Evolutionary conservation across 345 rosid species (phyloP).

Genomic region (Nephelium lappaceum): DNA sequence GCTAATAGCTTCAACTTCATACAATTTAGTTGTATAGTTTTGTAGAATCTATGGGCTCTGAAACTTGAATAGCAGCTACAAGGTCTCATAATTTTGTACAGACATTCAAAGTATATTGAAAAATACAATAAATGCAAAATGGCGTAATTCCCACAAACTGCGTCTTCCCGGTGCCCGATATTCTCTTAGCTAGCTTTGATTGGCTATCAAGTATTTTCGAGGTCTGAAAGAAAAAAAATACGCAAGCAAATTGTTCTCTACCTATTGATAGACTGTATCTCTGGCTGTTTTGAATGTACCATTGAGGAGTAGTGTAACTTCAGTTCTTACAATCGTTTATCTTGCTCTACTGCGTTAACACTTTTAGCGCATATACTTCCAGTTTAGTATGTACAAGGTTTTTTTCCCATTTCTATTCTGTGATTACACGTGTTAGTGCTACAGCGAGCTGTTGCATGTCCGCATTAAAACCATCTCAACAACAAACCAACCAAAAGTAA

Average conservation of each 20-base stretch:
- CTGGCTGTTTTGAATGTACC: too few relatives aligned
- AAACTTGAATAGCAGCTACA: constrained; percentile 15
- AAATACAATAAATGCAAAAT: constrained; percentile 22
- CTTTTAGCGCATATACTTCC: background rate
- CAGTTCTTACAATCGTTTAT: too few relatives aligned
- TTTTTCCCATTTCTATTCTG: too few relatives aligned
- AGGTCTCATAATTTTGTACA: constrained; percentile 35
- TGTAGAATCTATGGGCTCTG: constrained; percentile 22
- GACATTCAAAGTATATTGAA: constrained; percentile 22
- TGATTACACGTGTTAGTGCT: too few relatives aligned
- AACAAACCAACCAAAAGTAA: too few relatives aligned
- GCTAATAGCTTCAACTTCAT: background rate
- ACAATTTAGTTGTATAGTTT: constrained; percentile 25
- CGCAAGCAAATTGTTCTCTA: background rate
- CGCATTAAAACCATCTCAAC: too few relatives aligned
- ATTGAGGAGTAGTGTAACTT: too few relatives aligned
- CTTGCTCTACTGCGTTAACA: background rate
- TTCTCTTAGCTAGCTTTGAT: background rate
- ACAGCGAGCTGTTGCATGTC: too few relatives aligned
- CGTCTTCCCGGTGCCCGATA: background rate
- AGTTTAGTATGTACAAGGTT: background rate
- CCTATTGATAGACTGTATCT: too few relatives aligned
- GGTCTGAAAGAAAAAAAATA: background rate
- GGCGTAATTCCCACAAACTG: background rate
- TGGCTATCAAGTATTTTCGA: background rate